Base-by-base conservation (phyloP, 1,139 yeast species). In the Fermentozyma sake region DNA sequence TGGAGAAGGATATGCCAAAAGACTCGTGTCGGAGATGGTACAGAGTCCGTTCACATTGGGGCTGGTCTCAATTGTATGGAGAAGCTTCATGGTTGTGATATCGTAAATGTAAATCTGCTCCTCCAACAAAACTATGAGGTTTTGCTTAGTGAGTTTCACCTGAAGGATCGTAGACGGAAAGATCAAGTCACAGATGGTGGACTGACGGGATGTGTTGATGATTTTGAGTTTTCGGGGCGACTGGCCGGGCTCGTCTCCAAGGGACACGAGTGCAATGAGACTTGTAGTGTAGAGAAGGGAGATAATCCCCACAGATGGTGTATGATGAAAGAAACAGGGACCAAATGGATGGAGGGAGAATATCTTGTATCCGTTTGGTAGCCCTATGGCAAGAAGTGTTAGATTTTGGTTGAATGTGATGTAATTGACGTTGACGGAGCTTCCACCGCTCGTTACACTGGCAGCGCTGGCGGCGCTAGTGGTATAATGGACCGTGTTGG, bases 201-300 rank as follows among this genome's bases (percentile, higher is more conserved):
- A 68, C 42, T 68, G 74, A 33, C 70, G 68, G 50, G 84, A 86
- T 2, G 95, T 85, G 58, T 93, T 91, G 37, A 87, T 68, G 32
- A 87, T 79, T 50, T 78, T 77, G 33, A 91, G 65, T 41, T 87
- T 75, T 33, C 96, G 68, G 9, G 96, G 95, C 6, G 94, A 81
- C 44, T 81, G 68, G 3, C 72, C 72, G 2, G 87, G 79, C 43
- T 79, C 87, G 44, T 86, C 95, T 5, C 96, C 96, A 34, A 80
- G 59, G 1, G 95, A 95, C 3, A 89, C 95, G 7, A 86, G 68
- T 1, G 95, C 96, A 15, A 91, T 69, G 24, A 91, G 66, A 2
- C 95, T 84, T 0, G 98, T 86, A 32, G 86, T 75, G 47, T 86
- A 91, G 22, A 91, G 69, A 97, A 91, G 89, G 52, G 89, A 96